Evolutionary conservation across 305 asterid species (phyloP).

Genomic region (Ilex paraguariensis): DNA sequence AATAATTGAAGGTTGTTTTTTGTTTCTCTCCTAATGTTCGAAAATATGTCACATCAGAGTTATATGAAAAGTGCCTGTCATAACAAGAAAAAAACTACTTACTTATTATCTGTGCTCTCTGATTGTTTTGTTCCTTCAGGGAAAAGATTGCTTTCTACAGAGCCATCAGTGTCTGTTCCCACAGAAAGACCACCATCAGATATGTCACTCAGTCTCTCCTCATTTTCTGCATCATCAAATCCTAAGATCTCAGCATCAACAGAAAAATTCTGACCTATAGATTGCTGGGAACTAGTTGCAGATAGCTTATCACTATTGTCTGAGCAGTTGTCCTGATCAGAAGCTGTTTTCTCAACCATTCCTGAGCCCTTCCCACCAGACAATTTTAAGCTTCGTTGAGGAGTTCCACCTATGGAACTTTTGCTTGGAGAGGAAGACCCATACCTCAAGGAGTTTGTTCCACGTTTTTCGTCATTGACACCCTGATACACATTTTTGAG

Average conservation of each 20-base stretch:
- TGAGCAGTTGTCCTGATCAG: constrained; percentile 24
- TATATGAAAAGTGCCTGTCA: background rate
- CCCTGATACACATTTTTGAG: constrained; percentile 26
- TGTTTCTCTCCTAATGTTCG: no score
- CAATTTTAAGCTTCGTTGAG: constrained; percentile 24
- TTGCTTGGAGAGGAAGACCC: constrained; percentile 22
- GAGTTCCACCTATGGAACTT: constrained; percentile 9
- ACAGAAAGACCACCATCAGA: constrained; percentile 29
- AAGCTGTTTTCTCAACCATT: constrained; percentile 17
- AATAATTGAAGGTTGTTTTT: no score
- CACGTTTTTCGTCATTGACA: constrained; percentile 29
- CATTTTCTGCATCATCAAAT: constrained; percentile 17
- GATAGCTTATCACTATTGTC: constrained; percentile 29
- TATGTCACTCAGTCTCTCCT: constrained; percentile 16
- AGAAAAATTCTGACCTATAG: constrained; percentile 11
- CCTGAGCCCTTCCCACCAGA: constrained; percentile 15
- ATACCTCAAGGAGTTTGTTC: constrained; percentile 45
- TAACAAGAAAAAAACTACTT: constrained; percentile 11
- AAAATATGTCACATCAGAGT: no score
- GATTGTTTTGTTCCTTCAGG: constrained; percentile 24
- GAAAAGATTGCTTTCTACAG: constrained; percentile 17
- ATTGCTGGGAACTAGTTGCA: constrained; percentile 12
- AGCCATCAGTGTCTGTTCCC: constrained; percentile 47
- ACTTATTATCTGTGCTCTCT: constrained; percentile 25
- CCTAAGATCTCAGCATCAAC: constrained; percentile 15